These are phyloP conservation scores for Colletotrichum aenigma DNA, from an alignment of 2,329 filamentous ascomycete genomes.

Conservation along the genomic window DNA sequence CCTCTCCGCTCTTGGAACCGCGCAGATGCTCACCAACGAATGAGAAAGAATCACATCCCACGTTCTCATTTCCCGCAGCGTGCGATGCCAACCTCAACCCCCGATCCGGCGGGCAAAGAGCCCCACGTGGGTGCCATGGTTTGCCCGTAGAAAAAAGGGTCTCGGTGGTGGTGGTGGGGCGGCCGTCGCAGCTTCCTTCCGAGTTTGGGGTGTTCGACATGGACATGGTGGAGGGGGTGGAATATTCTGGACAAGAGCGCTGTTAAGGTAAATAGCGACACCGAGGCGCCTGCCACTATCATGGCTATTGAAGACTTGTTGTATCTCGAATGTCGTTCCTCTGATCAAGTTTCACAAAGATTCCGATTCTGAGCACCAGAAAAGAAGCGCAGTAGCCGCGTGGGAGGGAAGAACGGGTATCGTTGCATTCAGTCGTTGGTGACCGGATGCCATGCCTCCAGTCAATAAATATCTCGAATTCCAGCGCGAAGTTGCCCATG, in stretches of 20 bases:
- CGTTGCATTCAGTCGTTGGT: not conserved
- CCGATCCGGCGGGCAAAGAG: not conserved
- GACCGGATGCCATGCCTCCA: slow-evolving; percentile 8
- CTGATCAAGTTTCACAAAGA: not conserved
- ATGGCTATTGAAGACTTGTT: not conserved
- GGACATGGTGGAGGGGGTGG: not conserved
- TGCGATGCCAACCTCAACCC: not conserved
- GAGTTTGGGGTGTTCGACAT: not conserved
- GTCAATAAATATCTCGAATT: slow-evolving; percentile 10
- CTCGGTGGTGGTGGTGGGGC: not conserved
- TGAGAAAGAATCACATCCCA: not conserved
- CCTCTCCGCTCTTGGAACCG: not conserved
- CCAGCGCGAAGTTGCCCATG: not conserved
- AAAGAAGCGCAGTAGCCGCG: slow-evolving; percentile 3
- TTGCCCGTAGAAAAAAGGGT: not conserved
- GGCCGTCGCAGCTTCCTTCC: not conserved
- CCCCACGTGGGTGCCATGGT: slow-evolving; percentile 19
- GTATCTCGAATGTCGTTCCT: not conserved
- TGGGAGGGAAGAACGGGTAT: not conserved
- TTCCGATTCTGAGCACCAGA: not conserved
- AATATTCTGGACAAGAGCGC: slow-evolving; percentile 12
- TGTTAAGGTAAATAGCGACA: not conserved
- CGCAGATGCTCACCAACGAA: not conserved
- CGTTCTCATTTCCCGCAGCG: not conserved
- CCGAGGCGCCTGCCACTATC: not conserved